Conservation (phyloP, 371 early-diverging fungal genomes). For the Syncephalastrum monosporum region DNA sequence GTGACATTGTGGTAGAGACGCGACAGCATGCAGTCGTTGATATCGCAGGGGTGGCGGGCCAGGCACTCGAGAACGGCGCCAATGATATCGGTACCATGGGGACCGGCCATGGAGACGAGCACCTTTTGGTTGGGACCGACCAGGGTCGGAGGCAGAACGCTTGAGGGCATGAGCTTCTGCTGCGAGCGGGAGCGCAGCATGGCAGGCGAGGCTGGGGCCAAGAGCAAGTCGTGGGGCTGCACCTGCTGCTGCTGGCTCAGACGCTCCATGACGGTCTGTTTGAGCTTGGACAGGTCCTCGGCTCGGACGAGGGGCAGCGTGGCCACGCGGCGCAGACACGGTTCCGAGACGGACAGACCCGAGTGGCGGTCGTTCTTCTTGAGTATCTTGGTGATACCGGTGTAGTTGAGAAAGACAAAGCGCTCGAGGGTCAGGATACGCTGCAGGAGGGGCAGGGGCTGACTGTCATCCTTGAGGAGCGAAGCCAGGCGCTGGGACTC, state of each 20-base stretch:
- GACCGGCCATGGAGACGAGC: slow-evolving; percentile 75
- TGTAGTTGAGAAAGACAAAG: slow-evolving; percentile 64
- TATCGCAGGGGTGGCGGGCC: slow-evolving; percentile 65
- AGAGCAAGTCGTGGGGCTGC: neutral
- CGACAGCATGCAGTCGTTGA: slow-evolving; percentile 82
- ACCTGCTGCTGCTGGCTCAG: slow-evolving; percentile 29
- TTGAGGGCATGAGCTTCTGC: slow-evolving; percentile 22
- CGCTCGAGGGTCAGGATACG: slow-evolving; percentile 52
- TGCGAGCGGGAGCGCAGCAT: slow-evolving; percentile 30
- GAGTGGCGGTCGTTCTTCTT: slow-evolving; percentile 72
- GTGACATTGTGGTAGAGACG: slow-evolving; percentile 87
- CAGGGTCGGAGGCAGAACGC: slow-evolving; percentile 39
- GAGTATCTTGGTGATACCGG: slow-evolving; percentile 66
- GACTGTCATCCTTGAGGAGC: slow-evolving; percentile 10
- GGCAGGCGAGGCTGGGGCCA: slow-evolving; percentile 13
- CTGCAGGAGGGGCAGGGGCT: slow-evolving; percentile 33
- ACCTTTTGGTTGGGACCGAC: slow-evolving; percentile 62
- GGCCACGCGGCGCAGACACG: slow-evolving; percentile 71
- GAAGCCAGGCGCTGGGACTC: slow-evolving; percentile 27
- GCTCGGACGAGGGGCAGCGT: slow-evolving; percentile 62
- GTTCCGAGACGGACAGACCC: slow-evolving; percentile 67
- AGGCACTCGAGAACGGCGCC: slow-evolving; percentile 75
- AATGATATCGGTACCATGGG: slow-evolving; percentile 88
- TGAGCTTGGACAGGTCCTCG: slow-evolving; percentile 57
- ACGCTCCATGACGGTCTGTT: slow-evolving; percentile 63